A percentile compares a stretch with the other conserved stretches of the same genome.
phyloP scores from a whole-genome alignment of 495 filamentous ascomycete species.

The Aspergillus affinis region DNA sequence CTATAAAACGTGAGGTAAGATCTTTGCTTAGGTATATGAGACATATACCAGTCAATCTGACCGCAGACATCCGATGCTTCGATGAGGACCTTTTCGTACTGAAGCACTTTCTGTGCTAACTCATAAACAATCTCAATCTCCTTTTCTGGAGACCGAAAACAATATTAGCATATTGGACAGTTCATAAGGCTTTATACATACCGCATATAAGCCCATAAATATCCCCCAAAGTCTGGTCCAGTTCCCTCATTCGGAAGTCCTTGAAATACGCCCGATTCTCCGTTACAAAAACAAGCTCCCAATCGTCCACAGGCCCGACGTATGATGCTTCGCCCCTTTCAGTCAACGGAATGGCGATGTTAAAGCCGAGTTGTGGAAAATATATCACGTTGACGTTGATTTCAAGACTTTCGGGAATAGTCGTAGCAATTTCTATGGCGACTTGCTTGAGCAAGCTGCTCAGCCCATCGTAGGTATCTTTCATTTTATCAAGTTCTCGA shows the following conservation, averaged over 20 bases:
- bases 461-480: constrained; percentile 73
- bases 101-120: constrained; percentile 68
- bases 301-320: constrained; percentile 59
- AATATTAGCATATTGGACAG: background rate
- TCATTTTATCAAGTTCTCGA: constrained; percentile 73
- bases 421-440: constrained; percentile 57
- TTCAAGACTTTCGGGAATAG: constrained; percentile 61
- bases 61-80: constrained; percentile 74
- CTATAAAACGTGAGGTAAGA: constrained; percentile 40
- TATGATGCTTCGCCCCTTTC: constrained; percentile 61
- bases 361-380: constrained; percentile 88
- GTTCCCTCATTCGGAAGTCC: constrained; percentile 75
- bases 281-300: constrained; percentile 78
- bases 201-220: constrained; percentile 80
- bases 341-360: constrained; percentile 72
- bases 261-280: constrained; percentile 82
- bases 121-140: constrained; percentile 89
- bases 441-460: constrained; percentile 68
- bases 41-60: constrained; percentile 70
- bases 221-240: constrained; percentile 83
- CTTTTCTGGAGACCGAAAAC: constrained; percentile 51
- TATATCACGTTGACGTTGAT: constrained; percentile 76
- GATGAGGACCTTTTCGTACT: constrained; percentile 66
- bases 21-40: background rate
- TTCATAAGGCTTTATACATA: constrained; percentile 36